A percentile compares a stretch with the other conserved stretches of the same genome.
These are phyloP conservation scores for Cantharellus cinnabarinus DNA, from an alignment of 768 basidiomycete species.

Conservation along the genomic window DNA sequence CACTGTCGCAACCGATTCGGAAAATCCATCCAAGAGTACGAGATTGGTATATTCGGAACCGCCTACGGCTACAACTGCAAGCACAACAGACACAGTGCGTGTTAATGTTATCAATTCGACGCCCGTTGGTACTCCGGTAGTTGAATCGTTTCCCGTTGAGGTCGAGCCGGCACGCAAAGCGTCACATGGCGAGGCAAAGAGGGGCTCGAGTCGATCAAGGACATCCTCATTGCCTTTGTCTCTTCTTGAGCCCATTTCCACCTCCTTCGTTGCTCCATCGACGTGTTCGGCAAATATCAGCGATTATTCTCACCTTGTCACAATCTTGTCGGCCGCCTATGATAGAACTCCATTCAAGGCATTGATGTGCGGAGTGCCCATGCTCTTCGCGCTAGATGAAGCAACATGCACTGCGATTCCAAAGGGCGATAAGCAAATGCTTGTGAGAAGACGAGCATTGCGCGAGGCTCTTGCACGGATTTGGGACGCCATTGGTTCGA, in stretches of 20 bases:
- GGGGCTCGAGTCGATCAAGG: constrained; percentile 1
- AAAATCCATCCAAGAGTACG: not conserved
- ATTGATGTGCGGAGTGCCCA: constrained; percentile 59
- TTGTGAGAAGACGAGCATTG: constrained; percentile 31
- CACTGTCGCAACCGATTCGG: constrained; percentile 6
- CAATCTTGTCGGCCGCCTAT: constrained; percentile 46
- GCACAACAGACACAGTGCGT: not conserved
- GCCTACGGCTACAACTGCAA: no score
- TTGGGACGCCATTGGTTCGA: constrained; percentile 48
- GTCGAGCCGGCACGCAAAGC: not conserved
- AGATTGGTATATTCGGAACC: not conserved
- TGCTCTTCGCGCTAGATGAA: constrained; percentile 57
- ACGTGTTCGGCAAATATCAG: constrained; percentile 35
- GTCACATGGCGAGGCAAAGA: not conserved
- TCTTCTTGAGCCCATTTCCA: constrained; percentile 10
- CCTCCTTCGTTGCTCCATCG: constrained; percentile 11
- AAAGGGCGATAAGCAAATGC: constrained; percentile 18
- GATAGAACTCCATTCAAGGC: constrained; percentile 55
- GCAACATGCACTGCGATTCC: constrained; percentile 24
- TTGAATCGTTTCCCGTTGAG: not conserved
- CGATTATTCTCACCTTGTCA: constrained; percentile 55
- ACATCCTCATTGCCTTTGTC: constrained; percentile 6
- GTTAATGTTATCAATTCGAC: constrained; percentile 18
- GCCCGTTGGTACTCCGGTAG: not conserved
- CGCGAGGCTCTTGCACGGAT: constrained; percentile 40